Percentiles rank a stretch among this genome's conserved stretches.
Evolutionary conservation across 768 basidiomycete genomes (phyloP).

Genomic region (Mycena polygramma): DNA sequence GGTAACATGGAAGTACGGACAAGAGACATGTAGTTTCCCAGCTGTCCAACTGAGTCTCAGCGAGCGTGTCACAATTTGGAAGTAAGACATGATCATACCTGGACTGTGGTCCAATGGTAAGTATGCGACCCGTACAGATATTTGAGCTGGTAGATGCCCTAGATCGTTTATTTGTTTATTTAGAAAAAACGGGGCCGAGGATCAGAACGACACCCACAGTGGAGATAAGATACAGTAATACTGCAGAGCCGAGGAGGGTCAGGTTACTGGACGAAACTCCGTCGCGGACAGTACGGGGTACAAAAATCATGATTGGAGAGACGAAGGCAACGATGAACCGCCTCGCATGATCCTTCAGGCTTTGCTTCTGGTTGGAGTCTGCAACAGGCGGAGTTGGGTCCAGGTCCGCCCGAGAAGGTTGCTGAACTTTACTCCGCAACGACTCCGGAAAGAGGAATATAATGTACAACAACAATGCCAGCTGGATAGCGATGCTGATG

Average conservation of each 20-base stretch:
- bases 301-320: constrained; percentile 77
- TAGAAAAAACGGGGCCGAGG: constrained; percentile 15
- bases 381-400: constrained; percentile 37
- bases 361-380: constrained; percentile 29
- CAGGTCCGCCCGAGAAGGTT: constrained; percentile 47
- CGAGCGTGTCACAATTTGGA: not conserved
- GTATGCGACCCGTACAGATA: constrained; percentile 84
- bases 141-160: constrained; percentile 82
- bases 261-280: constrained; percentile 65
- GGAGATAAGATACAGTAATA: constrained; percentile 76
- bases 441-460: constrained; percentile 69
- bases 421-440: constrained; percentile 46
- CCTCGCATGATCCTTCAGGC: constrained; percentile 27
- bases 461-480: constrained; percentile 54
- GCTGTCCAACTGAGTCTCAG: constrained; percentile 45
- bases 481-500: constrained; percentile 55
- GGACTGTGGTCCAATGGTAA: constrained; percentile 75
- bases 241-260: constrained; percentile 71
- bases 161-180: not conserved
- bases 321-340: constrained; percentile 62
- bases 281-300: constrained; percentile 62
- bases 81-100: constrained; percentile 49
- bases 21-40: constrained; percentile 83
- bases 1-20: constrained; percentile 3
- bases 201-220: constrained; percentile 53